phyloP scores from a whole-genome alignment of 148 eudicot species.

The Rhododendron williamsianum region DNA sequence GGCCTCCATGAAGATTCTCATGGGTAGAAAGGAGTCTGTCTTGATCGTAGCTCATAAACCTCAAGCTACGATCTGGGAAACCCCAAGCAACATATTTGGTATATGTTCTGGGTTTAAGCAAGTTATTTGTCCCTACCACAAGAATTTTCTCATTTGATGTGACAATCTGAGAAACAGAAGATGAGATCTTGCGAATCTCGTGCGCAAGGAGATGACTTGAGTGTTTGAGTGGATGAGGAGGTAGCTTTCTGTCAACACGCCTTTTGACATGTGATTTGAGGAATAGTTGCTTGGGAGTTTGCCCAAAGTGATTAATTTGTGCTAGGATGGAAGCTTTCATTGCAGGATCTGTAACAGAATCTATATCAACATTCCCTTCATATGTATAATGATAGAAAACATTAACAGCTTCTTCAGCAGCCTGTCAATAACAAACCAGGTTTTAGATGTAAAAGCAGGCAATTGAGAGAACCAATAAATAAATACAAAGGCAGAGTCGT shows the following conservation, averaged over 20 bases:
- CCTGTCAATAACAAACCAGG: slow-evolving; percentile 42
- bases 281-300: slow-evolving; percentile 93
- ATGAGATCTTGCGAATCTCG: slow-evolving; percentile 57
- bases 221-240: slow-evolving; percentile 68
- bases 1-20: slow-evolving; percentile 84
- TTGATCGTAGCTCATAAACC: slow-evolving; percentile 78
- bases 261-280: slow-evolving; percentile 81
- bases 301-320: slow-evolving; percentile 97
- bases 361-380: slow-evolving; percentile 93
- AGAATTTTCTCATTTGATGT: slow-evolving; percentile 64
- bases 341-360: slow-evolving; percentile 84
- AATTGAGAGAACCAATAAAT: slow-evolving; percentile 1
- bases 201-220: slow-evolving; percentile 55
- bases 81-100: slow-evolving; percentile 91
- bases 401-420: slow-evolving; percentile 94
- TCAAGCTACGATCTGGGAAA: slow-evolving; percentile 86
- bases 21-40: slow-evolving; percentile 91
- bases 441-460: slow-evolving; percentile 7
- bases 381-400: slow-evolving; percentile 98
- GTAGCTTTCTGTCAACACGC: slow-evolving; percentile 49
- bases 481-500: neutral
- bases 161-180: slow-evolving; percentile 71
- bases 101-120: slow-evolving; percentile 79
- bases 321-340: slow-evolving; percentile 98
- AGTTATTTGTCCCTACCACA: slow-evolving; percentile 50